Base-by-base conservation (phyloP, 441 rosid species). In the Populus hybrid region DNA sequence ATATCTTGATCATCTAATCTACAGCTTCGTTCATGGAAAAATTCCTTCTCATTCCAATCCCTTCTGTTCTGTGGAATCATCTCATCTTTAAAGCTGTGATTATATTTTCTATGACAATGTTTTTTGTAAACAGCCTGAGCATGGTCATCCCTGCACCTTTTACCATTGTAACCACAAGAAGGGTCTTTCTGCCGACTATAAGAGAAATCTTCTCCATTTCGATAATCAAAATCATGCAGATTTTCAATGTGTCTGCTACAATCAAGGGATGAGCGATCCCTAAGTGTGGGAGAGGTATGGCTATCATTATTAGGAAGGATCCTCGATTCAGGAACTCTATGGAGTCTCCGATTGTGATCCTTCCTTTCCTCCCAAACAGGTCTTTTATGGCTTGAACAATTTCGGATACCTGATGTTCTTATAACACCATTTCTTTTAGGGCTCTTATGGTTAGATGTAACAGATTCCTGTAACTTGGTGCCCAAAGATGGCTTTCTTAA, bases 21-120 rank as follows among this genome's bases (percentile, higher is more conserved):
- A 65, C 23, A 80, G 50, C 74, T 75, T 74, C 84, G 85, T 79
- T 81, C 80, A 81, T 74, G 73, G 50, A 67, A 70, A 80, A 79
- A 67, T n/a, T 75, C 81, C 79, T 28, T 67, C 20, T 80, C 85
- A 61, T 70, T 69, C 83, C 81, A 70, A 69, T 73, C 78, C 80
- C 75, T 82, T 70, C 79, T 78, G 69, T 53, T 76, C 76, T 66
- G 59, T 59, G 65, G 75, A 78, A 82, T 82, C 36, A 81, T 77
- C 36, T 76, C 81, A 64, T 84, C 85, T 81, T 83, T 69, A 69
- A 81, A 77, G 78, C 74, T 71, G 14, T 69, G 59, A 80, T 59
- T 63, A 83, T 68, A 75, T 79, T 82, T 82, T 61, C 79, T 63
- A 53, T 10, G 75, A 77, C 40, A 38, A 57, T 74, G 70, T n/a